Conservation (phyloP, 768 basidiomycete species). For the Strobilomyces confusus region DNA sequence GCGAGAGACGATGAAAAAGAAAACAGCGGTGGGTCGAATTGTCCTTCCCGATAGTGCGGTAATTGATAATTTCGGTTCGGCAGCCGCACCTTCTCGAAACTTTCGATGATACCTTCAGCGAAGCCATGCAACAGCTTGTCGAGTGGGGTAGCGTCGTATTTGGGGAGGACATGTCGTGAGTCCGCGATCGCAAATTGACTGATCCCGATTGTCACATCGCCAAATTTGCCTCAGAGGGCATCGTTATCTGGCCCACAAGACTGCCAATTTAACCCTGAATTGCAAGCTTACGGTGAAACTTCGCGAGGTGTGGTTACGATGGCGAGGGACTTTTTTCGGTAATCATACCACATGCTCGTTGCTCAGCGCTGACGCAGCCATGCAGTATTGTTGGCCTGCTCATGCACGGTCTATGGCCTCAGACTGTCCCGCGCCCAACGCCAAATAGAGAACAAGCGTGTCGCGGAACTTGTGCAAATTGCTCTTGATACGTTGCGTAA, state of each 20-base stretch:
- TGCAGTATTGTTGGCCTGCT: slow-evolving; percentile 28
- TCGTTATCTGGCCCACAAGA: slow-evolving; percentile 73
- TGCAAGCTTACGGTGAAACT: slow-evolving; percentile 65
- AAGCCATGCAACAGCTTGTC: slow-evolving; percentile 73
- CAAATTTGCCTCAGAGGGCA: slow-evolving; percentile 47
- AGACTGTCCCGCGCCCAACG: slow-evolving; percentile 41
- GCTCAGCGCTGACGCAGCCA: slow-evolving; percentile 14
- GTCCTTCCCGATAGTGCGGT: slow-evolving; percentile 7
- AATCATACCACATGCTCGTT: slow-evolving; percentile 19
- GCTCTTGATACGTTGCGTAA: slow-evolving; percentile 77
- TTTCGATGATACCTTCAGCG: slow-evolving; percentile 73
- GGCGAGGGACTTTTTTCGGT: slow-evolving; percentile 65
- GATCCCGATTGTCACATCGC: slow-evolving; percentile 21
- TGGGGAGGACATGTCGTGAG: slow-evolving; percentile 62
- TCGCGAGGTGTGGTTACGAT: slow-evolving; percentile 64
- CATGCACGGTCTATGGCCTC: slow-evolving; percentile 16
- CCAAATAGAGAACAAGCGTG: slow-evolving; percentile 57
- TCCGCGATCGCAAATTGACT: slow-evolving; percentile 25
- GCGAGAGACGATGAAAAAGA: slow-evolving; percentile 53
- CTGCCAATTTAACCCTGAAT: slow-evolving; percentile 59
- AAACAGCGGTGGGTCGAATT: slow-evolving; percentile 45
- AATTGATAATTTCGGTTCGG: slow-evolving; percentile 19
- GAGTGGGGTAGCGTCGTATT: slow-evolving; percentile 71
- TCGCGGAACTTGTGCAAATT: slow-evolving; percentile 71
- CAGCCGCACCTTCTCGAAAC: slow-evolving; percentile 53